phyloP scores from a whole-genome alignment of 768 basidiomycete genomes.

The Auriscalpium vulgare region DNA sequence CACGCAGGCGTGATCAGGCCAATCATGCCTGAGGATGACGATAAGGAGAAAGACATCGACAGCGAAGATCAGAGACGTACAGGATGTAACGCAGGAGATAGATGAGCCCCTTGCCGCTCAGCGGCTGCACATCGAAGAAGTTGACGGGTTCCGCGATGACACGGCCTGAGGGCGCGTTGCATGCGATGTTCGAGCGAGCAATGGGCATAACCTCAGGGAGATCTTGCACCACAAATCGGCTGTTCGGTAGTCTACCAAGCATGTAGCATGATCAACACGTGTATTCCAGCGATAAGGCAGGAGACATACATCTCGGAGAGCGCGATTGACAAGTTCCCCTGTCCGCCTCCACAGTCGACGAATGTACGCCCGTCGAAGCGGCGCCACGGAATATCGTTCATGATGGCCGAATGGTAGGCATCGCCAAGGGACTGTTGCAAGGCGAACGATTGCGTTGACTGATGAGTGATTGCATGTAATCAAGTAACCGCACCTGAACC shows the following conservation, averaged over 20 bases:
- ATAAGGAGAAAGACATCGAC: background rate
- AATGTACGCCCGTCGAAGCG: background rate
- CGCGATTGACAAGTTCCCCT: conserved; percentile 4
- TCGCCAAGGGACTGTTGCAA: conserved; percentile 1
- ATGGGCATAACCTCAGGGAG: conserved; percentile 7
- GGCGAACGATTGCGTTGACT: background rate
- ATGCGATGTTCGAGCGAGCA: background rate
- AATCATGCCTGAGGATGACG: conserved; percentile 8
- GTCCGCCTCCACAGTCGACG: conserved; percentile 4
- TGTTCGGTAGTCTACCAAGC: background rate
- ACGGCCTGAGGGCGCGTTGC: background rate
- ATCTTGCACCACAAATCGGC: conserved; percentile 1
- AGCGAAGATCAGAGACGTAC: background rate
- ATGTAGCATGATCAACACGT: background rate
- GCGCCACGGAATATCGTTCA: conserved; percentile 2
- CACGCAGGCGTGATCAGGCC: conserved; percentile 12
- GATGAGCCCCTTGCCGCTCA: background rate
- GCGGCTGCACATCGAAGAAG: conserved; percentile 5
- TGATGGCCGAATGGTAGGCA: conserved; percentile 1
- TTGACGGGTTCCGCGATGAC: background rate
- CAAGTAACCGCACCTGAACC: background rate
- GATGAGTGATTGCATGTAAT: background rate
- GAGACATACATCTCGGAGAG: conserved; percentile 1
- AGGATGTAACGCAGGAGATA: conserved; percentile 6
- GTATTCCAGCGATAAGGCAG: background rate